phyloP scores from a whole-genome alignment of 441 rosid genomes.

The Geranium incanum region DNA sequence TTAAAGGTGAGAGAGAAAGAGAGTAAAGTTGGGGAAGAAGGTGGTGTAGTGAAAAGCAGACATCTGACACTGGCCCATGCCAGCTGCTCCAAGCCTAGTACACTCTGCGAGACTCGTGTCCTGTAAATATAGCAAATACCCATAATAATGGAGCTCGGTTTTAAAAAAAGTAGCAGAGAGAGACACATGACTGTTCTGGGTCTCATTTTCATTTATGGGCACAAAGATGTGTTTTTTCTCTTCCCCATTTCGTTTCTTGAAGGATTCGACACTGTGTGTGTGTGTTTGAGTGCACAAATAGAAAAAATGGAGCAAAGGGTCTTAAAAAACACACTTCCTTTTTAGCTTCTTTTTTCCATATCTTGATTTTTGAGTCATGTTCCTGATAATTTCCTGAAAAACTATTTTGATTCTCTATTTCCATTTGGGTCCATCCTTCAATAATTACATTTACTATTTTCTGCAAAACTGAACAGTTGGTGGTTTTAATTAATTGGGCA shows the following conservation, averaged over 20 bases:
- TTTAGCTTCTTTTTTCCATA: neutral
- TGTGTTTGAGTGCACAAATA: too few relatives aligned
- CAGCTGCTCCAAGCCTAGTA: too few relatives aligned
- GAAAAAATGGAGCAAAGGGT: neutral
- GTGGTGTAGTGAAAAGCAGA: neutral
- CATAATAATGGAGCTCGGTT: too few relatives aligned
- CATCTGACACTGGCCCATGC: neutral
- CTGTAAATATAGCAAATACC: too few relatives aligned
- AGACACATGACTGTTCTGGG: too few relatives aligned
- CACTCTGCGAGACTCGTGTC: too few relatives aligned
- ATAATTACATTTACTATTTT: neutral
- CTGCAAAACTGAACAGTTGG: neutral
- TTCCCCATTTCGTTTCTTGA: neutral
- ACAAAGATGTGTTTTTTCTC: too few relatives aligned
- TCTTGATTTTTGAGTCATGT: neutral
- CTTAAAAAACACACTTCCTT: neutral
- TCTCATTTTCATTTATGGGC: too few relatives aligned
- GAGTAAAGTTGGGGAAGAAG: neutral
- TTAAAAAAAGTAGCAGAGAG: too few relatives aligned
- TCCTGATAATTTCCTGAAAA: neutral
- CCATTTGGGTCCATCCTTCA: constrained; percentile 3
- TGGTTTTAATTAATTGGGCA: constrained; percentile 2
- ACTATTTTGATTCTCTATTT: neutral
- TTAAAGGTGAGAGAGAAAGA: neutral
- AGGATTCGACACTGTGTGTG: neutral